phyloP scores from a whole-genome alignment of 108 stramenopile species.

The Cylindrotheca fusiformis region DNA sequence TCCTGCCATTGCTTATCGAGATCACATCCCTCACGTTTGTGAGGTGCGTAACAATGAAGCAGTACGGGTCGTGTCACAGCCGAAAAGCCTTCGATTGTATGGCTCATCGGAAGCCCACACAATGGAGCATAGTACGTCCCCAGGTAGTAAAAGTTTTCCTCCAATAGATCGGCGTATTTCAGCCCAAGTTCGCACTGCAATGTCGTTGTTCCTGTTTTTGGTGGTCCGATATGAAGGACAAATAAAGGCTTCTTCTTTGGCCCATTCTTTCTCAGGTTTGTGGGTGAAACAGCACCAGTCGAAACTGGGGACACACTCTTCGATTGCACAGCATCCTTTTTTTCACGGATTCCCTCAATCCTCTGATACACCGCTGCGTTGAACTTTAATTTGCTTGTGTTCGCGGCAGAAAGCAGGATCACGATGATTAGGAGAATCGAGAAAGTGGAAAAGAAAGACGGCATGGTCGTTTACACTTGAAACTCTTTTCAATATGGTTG shows the following conservation, averaged over 20 bases:
- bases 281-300: no score
- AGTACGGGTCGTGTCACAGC: background rate
- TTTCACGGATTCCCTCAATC: no score
- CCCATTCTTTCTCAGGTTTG: no score
- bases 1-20: background rate
- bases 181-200: conserved; percentile 1
- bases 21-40: background rate
- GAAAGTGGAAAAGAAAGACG: no score
- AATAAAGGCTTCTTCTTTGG: conserved; percentile 10
- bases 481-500: no score
- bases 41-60: background rate
- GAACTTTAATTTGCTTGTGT: no score
- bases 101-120: background rate
- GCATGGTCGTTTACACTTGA: no score
- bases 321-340: no score
- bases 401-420: no score
- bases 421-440: no score
- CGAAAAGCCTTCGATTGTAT: background rate
- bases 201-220: conserved; percentile 23
- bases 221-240: conserved; percentile 16
- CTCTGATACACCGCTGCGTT: no score
- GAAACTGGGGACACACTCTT: no score
- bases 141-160: background rate
- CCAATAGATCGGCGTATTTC: background rate
- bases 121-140: background rate